These are phyloP conservation scores for Leccinum aurantiacum DNA, from an alignment of 768 basidiomycete species.

Conservation along the genomic window DNA sequence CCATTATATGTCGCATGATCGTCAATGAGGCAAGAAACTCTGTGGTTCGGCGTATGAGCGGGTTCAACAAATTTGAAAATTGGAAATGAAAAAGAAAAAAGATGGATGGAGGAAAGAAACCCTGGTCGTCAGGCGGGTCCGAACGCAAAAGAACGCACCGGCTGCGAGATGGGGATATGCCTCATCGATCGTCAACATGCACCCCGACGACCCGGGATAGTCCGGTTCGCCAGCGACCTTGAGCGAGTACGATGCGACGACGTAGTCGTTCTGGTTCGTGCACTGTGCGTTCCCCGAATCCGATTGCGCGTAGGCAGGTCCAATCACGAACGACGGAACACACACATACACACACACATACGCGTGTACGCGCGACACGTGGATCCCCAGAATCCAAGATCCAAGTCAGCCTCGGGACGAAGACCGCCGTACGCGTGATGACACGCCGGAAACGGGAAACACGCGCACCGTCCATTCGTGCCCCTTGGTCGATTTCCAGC, in stretches of 20 bases:
- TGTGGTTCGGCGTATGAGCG: slow-evolving; percentile 28
- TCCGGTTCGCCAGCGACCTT: slow-evolving; percentile 55
- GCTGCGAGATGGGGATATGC: slow-evolving; percentile 52
- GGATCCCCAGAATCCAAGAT: background rate
- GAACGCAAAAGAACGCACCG: slow-evolving; percentile 40
- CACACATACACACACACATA: background rate
- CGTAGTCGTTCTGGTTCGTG: slow-evolving; percentile 47
- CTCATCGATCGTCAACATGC: slow-evolving; percentile 64
- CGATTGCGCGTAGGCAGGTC: background rate
- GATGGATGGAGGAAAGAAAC: background rate
- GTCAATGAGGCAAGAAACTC: slow-evolving; percentile 60
- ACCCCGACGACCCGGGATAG: slow-evolving; percentile 56
- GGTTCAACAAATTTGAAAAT: background rate
- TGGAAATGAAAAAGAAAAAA: background rate
- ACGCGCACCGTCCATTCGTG: slow-evolving; percentile 66
- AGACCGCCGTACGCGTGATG: background rate
- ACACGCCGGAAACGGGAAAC: background rate
- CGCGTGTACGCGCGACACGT: background rate
- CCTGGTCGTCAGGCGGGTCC: slow-evolving; percentile 7
- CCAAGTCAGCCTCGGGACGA: background rate
- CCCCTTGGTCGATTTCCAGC: slow-evolving; percentile 43
- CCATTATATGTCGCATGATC: slow-evolving; percentile 63
- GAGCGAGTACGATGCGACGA: slow-evolving; percentile 61
- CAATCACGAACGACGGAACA: slow-evolving; percentile 1
- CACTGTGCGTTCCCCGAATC: slow-evolving; percentile 41